Conservation (phyloP, 306 rosid genomes). For the Luffa aegyptiaca region DNA sequence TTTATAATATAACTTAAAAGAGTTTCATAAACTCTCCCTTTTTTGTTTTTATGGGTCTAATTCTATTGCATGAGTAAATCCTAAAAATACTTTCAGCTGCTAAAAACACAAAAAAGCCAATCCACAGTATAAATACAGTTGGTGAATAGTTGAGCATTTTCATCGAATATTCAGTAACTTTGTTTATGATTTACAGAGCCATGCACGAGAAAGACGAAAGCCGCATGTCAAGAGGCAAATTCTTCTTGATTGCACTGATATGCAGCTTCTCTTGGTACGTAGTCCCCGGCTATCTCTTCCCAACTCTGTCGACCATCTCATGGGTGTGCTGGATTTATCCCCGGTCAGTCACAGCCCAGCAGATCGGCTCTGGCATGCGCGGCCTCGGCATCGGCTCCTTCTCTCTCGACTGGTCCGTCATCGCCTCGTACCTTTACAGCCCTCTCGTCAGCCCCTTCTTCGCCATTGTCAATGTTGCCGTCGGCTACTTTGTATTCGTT, state of each 20-base stretch:
- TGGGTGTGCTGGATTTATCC: conserved; percentile 53
- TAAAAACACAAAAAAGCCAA: too few species aligned
- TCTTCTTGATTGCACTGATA: conserved; percentile 40
- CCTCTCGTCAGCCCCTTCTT: conserved; percentile 55
- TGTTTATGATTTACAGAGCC: conserved; percentile 28
- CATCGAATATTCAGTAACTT: not conserved
- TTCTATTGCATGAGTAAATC: too few species aligned
- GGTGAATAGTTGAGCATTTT: too few species aligned
- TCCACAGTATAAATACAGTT: too few species aligned
- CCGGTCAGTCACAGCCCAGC: conserved; percentile 43
- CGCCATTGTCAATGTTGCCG: conserved; percentile 36
- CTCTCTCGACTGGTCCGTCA: conserved; percentile 47
- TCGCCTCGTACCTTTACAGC: conserved; percentile 39
- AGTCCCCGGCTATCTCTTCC: conserved; percentile 46
- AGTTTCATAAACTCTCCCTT: too few species aligned
- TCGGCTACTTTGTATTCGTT: conserved; percentile 32
- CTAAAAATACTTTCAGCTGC: too few species aligned
- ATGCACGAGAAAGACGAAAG: conserved; percentile 43
- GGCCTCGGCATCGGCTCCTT: conserved; percentile 62
- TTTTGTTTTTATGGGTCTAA: too few species aligned
- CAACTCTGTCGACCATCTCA: conserved; percentile 38
- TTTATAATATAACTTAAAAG: too few species aligned
- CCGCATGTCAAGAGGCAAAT: conserved; percentile 48
- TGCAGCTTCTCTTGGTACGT: conserved; percentile 65
- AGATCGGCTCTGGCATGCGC: conserved; percentile 42